These are phyloP conservation scores for Rhododendron mucronatum DNA, from an alignment of 148 eudicot genomes.

Conservation along the genomic window DNA sequence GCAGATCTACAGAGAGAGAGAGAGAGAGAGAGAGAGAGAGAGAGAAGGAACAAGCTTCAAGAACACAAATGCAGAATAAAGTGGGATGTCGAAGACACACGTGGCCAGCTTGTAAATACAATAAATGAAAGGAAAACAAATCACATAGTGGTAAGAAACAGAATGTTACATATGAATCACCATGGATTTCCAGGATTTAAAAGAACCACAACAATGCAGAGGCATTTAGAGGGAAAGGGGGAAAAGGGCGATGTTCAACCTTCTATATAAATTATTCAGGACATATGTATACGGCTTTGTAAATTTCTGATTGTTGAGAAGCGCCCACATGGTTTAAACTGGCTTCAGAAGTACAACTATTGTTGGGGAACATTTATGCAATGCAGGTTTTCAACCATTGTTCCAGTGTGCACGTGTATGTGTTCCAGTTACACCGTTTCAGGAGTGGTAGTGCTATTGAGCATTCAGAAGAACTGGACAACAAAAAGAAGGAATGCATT, in stretches of 20 bases:
- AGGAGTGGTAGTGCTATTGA: neutral
- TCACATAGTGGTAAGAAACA: neutral
- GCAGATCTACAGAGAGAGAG: constrained; percentile 55
- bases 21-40: neutral
- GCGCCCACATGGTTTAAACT: neutral
- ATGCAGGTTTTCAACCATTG: neutral
- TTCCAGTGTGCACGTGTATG: too few relatives aligned
- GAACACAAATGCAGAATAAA: neutral
- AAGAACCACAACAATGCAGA: neutral
- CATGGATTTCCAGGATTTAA: neutral
- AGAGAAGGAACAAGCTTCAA: constrained; percentile 1
- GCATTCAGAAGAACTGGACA: neutral
- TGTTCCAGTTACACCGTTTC: neutral
- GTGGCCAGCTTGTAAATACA: neutral
- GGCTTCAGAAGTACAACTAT: neutral
- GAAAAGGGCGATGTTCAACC: neutral
- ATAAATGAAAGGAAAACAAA: neutral
- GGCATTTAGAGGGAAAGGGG: neutral
- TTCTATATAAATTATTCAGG: neutral
- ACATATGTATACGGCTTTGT: neutral
- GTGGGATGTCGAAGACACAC: neutral
- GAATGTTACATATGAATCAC: neutral
- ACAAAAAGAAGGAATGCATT: neutral
- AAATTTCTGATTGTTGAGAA: neutral
- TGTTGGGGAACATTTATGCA: neutral